Evolutionary conservation across 2,329 filamentous ascomycete genomes (phyloP).

Genomic region (Penicillium sp.): DNA sequence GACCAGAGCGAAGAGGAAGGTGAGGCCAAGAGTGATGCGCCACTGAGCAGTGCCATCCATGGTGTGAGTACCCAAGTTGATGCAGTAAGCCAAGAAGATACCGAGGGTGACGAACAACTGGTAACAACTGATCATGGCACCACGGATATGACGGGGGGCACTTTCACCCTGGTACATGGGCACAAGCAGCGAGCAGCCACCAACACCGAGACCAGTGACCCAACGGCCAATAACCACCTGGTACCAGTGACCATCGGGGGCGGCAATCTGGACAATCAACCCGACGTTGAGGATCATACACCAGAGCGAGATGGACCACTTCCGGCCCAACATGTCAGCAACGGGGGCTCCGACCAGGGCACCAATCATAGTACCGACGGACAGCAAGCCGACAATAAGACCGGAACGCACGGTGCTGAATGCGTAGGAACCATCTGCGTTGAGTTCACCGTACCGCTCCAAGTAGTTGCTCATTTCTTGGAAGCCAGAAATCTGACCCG

Average conservation of each 20-base stretch:
- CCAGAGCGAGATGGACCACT: conserved; percentile 44
- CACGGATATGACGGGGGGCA: conserved; percentile 46
- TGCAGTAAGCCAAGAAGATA: conserved; percentile 46
- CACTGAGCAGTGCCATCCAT: conserved; percentile 45
- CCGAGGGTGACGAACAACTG: conserved; percentile 50
- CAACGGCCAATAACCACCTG: conserved; percentile 45
- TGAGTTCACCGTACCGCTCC: conserved; percentile 37
- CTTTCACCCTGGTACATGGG: conserved; percentile 50
- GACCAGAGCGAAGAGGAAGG: conserved; percentile 55
- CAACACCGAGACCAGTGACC: conserved; percentile 46
- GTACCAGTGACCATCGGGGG: conserved; percentile 38
- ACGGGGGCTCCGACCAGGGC: conserved; percentile 41
- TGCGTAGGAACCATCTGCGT: conserved; percentile 29
- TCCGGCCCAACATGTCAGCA: conserved; percentile 43
- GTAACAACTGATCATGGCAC: conserved; percentile 47
- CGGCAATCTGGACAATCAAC: conserved; percentile 44
- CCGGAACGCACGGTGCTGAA: conserved; percentile 44
- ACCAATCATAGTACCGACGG: conserved; percentile 45
- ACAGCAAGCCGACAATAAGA: conserved; percentile 43
- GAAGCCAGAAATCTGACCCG: conserved; percentile 47
- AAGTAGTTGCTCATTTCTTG: conserved; percentile 44
- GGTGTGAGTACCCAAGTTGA: conserved; percentile 45
- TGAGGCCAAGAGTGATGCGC: conserved; percentile 55
- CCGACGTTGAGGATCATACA: conserved; percentile 42
- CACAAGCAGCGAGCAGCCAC: conserved; percentile 44